A percentile compares a stretch with the other conserved stretches of the same genome.
Evolutionary conservation across 345 rosid species (phyloP).

Genomic region (Camelina sativa): DNA sequence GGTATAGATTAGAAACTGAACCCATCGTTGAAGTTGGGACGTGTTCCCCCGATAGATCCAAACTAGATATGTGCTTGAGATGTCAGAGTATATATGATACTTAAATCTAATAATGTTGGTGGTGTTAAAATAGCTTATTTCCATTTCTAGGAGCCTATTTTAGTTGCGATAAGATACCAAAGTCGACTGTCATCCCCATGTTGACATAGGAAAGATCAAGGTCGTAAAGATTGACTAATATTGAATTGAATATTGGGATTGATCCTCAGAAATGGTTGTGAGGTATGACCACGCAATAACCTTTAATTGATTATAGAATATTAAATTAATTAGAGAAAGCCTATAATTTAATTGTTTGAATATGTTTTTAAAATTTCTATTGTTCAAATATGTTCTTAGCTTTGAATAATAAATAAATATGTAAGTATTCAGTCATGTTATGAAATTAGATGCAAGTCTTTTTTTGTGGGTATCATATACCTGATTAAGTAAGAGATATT

Average conservation of each 20-base stretch:
- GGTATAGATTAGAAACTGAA: neutral
- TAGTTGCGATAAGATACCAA: neutral
- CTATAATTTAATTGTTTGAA: no score
- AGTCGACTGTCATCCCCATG: slow-evolving; percentile 7
- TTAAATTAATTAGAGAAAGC: no score
- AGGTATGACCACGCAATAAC: neutral
- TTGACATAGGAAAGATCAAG: slow-evolving; percentile 18
- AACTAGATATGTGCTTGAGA: neutral
- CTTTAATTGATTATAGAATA: neutral
- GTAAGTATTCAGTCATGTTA: no score
- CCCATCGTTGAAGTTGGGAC: neutral
- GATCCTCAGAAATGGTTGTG: slow-evolving; percentile 10
- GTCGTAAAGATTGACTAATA: neutral
- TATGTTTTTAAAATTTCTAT: no score
- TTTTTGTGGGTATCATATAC: no score
- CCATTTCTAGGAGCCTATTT: neutral
- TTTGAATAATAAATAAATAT: no score
- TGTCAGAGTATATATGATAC: neutral
- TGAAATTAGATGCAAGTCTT: no score
- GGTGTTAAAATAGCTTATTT: slow-evolving; percentile 5
- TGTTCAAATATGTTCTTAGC: no score
- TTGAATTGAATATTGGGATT: slow-evolving; percentile 23
- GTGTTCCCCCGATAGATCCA: neutral
- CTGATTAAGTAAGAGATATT: no score
- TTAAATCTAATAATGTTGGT: neutral